phyloP scores from a whole-genome alignment of 768 basidiomycete genomes.

The Paxillus rubicundulus region DNA sequence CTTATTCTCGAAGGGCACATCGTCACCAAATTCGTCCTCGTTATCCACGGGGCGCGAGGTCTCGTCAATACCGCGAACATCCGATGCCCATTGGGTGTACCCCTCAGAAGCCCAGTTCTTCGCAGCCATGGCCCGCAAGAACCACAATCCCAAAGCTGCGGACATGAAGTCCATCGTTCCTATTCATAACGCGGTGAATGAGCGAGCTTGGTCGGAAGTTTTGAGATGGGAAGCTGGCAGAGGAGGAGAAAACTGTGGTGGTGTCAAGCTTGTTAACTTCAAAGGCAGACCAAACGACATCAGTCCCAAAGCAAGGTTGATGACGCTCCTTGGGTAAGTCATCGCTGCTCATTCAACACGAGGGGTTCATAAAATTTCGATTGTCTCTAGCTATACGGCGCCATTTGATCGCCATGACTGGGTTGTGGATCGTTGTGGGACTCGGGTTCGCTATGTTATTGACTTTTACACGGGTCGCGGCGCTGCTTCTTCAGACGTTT shows the following conservation, averaged over 20 bases:
- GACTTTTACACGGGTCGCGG: slow-evolving; percentile 93
- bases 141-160: slow-evolving; percentile 79
- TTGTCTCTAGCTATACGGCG: slow-evolving; percentile 67
- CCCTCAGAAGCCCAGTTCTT: slow-evolving; percentile 99
- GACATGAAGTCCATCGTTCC: slow-evolving; percentile 97
- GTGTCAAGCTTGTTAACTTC: slow-evolving; percentile 83
- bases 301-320: slow-evolving; percentile 78
- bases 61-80: slow-evolving; percentile 81
- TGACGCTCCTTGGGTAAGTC: slow-evolving; percentile 81
- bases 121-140: slow-evolving; percentile 93
- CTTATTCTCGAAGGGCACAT: slow-evolving; percentile 18
- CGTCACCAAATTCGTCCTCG: slow-evolving; percentile 15
- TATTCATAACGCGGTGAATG: slow-evolving; percentile 99
- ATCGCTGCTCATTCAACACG: not conserved
- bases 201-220: slow-evolving; percentile 84
- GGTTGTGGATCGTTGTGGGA: slow-evolving; percentile 92
- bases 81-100: slow-evolving; percentile 88
- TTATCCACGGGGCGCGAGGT: slow-evolving; percentile 75
- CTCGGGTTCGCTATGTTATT: slow-evolving; percentile 88
- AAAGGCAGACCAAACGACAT: slow-evolving; percentile 81
- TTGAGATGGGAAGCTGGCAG: slow-evolving; percentile 78
- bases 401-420: slow-evolving; percentile 99
- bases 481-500: slow-evolving; percentile 49
- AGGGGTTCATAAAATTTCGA: not conserved
- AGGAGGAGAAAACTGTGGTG: slow-evolving; percentile 81